Evolutionary conservation across 192 early-diverging fungal genomes (phyloP).

Genomic region (Helicostylum pulchrum): DNA sequence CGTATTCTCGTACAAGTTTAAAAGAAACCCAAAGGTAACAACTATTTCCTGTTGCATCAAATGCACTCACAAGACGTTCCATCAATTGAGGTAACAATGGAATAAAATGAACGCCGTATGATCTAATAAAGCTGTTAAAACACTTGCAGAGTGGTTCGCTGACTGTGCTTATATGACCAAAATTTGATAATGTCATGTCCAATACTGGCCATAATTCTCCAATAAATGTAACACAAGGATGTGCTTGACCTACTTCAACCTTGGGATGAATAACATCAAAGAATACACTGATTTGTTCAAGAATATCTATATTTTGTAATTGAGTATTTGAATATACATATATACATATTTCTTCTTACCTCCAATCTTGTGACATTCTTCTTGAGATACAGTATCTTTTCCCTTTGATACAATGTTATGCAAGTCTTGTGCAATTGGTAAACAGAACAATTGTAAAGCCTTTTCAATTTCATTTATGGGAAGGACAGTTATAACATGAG

Average conservation of each 20-base stretch:
- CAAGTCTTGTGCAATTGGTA: constrained; percentile 71
- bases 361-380: constrained; percentile 34
- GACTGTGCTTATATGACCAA: constrained; percentile 44
- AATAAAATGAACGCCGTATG: constrained; percentile 52
- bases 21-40: constrained; percentile 81
- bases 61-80: constrained; percentile 62
- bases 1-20: constrained; percentile 65
- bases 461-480: constrained; percentile 55
- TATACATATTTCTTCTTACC: constrained; percentile 24
- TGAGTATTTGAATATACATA: not conserved
- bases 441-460: constrained; percentile 69
- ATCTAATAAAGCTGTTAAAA: constrained; percentile 56
- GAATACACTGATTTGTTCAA: constrained; percentile 63
- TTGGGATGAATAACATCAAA: constrained; percentile 54
- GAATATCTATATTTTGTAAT: constrained; percentile 30
- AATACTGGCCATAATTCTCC: constrained; percentile 74
- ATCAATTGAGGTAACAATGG: constrained; percentile 57
- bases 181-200: constrained; percentile 51
- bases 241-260: constrained; percentile 40
- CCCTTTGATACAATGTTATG: constrained; percentile 54
- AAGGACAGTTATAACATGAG: constrained; percentile 82
- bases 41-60: constrained; percentile 60
- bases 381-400: constrained; percentile 30
- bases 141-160: constrained; percentile 51
- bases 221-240: constrained; percentile 68